A percentile compares a stretch with the other conserved stretches of the same genome.
Conservation (phyloP, 768 basidiomycete species). For the Dendrothele bispora region DNA sequence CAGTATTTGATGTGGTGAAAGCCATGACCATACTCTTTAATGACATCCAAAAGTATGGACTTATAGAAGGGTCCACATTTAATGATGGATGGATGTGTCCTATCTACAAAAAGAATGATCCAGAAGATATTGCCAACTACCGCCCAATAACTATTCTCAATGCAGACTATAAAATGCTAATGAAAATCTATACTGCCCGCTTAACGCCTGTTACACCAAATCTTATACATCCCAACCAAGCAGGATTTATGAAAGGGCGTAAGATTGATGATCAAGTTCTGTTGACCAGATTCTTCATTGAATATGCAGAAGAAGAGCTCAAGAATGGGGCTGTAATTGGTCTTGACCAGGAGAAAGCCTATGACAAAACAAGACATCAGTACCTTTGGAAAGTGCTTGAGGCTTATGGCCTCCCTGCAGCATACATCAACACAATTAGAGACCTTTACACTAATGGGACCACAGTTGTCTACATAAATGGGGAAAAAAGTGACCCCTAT, state of each 20-base stretch:
- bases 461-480: constrained; percentile 24
- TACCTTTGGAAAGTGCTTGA: constrained; percentile 12
- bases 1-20: no score
- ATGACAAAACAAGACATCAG: constrained; percentile 5
- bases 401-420: neutral
- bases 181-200: constrained; percentile 15
- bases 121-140: constrained; percentile 16
- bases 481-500: constrained; percentile 14
- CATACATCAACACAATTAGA: constrained; percentile 14
- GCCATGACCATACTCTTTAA: constrained; percentile 8
- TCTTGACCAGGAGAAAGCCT: neutral
- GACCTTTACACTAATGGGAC: constrained; percentile 17
- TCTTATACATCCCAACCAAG: constrained; percentile 25
- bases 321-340: constrained; percentile 9
- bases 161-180: constrained; percentile 31
- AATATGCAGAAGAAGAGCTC: constrained; percentile 12
- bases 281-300: constrained; percentile 13
- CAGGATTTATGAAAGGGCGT: constrained; percentile 24
- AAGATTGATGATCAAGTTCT: constrained; percentile 22
- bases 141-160: constrained; percentile 17
- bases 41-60: constrained; percentile 14
- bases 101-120: constrained; percentile 14
- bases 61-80: constrained; percentile 4
- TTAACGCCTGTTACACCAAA: constrained; percentile 7
- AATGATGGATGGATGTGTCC: constrained; percentile 19